phyloP scores from a whole-genome alignment of 2,329 filamentous ascomycete species.

The Sclerotinia glacialis region DNA sequence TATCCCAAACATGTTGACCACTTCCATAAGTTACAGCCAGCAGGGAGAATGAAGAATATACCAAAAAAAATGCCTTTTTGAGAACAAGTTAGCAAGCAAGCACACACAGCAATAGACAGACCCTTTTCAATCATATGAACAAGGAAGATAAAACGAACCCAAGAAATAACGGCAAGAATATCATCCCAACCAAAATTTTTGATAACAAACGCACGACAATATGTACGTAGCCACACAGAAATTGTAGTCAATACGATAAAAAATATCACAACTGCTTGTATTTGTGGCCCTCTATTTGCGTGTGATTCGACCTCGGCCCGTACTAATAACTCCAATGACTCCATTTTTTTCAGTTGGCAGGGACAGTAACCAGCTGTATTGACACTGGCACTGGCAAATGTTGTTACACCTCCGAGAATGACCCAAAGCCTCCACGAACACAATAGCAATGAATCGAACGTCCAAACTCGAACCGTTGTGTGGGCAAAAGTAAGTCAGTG shows the following conservation, averaged over 20 bases:
- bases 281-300: constrained; percentile 29
- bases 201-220: constrained; percentile 31
- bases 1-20: constrained; percentile 31
- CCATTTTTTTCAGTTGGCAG: constrained; percentile 1
- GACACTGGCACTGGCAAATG: neutral
- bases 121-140: neutral
- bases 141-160: neutral
- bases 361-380: neutral
- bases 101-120: no score
- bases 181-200: constrained; percentile 37
- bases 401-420: neutral
- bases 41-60: constrained; percentile 33
- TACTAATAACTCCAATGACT: neutral
- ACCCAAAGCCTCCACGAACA: constrained; percentile 5
- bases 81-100: constrained; percentile 14
- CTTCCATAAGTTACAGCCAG: constrained; percentile 34
- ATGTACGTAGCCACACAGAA: constrained; percentile 30
- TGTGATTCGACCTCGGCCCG: neutral
- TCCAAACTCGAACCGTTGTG: neutral
- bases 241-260: constrained; percentile 41
- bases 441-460: neutral
- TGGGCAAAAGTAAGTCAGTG: neutral
- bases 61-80: constrained; percentile 29
- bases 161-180: constrained; percentile 19
- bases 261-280: constrained; percentile 40